Conservation (phyloP, 257 asterid species). For the Galeopsis tetrahit region DNA sequence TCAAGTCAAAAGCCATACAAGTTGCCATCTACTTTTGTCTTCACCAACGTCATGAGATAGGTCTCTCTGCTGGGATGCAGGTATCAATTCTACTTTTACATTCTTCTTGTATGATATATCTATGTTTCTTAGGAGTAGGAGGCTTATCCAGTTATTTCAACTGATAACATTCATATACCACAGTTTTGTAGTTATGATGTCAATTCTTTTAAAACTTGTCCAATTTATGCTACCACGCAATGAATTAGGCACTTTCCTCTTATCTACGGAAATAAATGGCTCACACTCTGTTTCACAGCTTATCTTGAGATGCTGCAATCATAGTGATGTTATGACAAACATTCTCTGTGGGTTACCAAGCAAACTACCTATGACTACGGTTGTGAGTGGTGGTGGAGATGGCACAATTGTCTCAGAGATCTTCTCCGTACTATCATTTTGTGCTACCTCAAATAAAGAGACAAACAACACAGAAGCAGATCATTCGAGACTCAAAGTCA, state of each 20-base stretch:
- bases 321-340: conserved; percentile 59
- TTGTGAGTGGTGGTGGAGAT: conserved; percentile 97
- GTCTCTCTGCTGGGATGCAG: conserved; percentile 76
- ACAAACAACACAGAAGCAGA: conserved; percentile 60
- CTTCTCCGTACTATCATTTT: conserved; percentile 73
- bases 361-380: conserved; percentile 82
- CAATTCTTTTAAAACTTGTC: neutral
- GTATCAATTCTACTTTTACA: conserved; percentile 49
- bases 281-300: conserved; percentile 46
- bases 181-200: conserved; percentile 15
- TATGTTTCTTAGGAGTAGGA: conserved; percentile 3
- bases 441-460: conserved; percentile 75
- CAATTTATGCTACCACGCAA: conserved; percentile 17
- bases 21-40: conserved; percentile 88
- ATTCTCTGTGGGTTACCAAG: conserved; percentile 90
- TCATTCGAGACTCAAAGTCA: conserved; percentile 53
- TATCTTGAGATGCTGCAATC: conserved; percentile 70
- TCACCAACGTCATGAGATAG: conserved; percentile 82
- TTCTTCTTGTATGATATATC: conserved; percentile 23
- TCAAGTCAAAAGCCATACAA: conserved; percentile 84
- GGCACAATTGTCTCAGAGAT: conserved; percentile 91
- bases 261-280: conserved; percentile 21
- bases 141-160: conserved; percentile 19
- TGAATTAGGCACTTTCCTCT: conserved; percentile 14
- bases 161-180: conserved; percentile 12